These are phyloP conservation scores for Trichoderma koningiopsis DNA, from an alignment of 2,329 filamentous ascomycete species.

Conservation along the genomic window DNA sequence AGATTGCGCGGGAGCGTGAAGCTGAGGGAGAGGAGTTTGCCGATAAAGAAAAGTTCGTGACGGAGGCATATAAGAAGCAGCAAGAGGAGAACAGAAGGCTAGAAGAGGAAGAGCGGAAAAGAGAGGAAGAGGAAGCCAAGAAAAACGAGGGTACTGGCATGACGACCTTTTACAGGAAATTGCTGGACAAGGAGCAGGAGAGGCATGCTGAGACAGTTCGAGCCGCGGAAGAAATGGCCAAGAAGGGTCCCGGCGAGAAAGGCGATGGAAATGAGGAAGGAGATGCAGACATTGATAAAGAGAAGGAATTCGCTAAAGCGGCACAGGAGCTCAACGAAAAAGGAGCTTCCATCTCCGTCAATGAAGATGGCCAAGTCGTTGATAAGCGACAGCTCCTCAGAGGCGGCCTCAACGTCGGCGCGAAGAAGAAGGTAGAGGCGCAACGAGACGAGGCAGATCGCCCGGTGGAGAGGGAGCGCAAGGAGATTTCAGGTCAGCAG, in stretches of 20 bases:
- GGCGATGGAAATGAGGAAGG: slow-evolving; percentile 37
- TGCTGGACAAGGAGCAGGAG: slow-evolving; percentile 71
- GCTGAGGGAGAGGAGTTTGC: slow-evolving; percentile 79
- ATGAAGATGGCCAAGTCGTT: slow-evolving; percentile 80
- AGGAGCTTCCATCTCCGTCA: slow-evolving; percentile 65
- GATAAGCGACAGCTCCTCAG: slow-evolving; percentile 80
- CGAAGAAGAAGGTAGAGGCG: slow-evolving; percentile 58
- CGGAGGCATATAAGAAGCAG: slow-evolving; percentile 78
- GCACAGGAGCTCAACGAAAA: slow-evolving; percentile 67
- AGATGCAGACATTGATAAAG: slow-evolving; percentile 49
- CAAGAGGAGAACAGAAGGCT: slow-evolving; percentile 72
- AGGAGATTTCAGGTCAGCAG: slow-evolving; percentile 46
- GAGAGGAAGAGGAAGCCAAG: slow-evolving; percentile 65
- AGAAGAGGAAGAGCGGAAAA: slow-evolving; percentile 70
- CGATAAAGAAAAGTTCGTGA: slow-evolving; percentile 85
- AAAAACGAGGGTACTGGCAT: slow-evolving; percentile 69
- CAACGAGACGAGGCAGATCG: slow-evolving; percentile 31
- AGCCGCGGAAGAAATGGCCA: slow-evolving; percentile 61
- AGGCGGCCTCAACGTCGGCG: slow-evolving; percentile 73
- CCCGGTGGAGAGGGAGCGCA: slow-evolving; percentile 36
- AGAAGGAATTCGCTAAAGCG: slow-evolving; percentile 63
- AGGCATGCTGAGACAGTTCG: slow-evolving; percentile 70
- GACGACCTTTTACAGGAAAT: slow-evolving; percentile 74
- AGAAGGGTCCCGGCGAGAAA: slow-evolving; percentile 39
- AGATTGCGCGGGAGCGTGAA: slow-evolving; percentile 74